Base-by-base conservation (phyloP, 495 filamentous ascomycete species). In the Aspergillus sclerotiicarbonarius region DNA sequence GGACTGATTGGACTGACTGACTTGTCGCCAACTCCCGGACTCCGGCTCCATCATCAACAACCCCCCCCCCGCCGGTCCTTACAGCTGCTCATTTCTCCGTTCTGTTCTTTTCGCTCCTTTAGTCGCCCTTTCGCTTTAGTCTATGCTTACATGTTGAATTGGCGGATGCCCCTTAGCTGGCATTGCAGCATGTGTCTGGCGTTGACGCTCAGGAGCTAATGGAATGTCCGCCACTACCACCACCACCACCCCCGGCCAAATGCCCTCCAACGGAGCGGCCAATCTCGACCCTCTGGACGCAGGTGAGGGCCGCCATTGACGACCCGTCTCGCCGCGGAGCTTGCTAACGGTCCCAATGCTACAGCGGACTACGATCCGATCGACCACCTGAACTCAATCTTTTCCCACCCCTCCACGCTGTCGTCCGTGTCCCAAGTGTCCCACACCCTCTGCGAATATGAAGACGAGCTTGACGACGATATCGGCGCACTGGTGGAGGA, bases 361-460 rank as follows among this genome's bases (percentile, higher is more conserved):
- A 18, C 32, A 98, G 95, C 87, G 61, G 88, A 96, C 67, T 98
- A 96, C 76, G 89, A 98, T 69, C 92, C 95, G 49, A 86, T 96
- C 63, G 84, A 90, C 50, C 93, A 98, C 72, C 84, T 98, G 51
- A 98, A 98, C 77, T 77, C 87, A 59, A 87, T 98, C 64, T 98
- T 98, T 78, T 88, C 93, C 43, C 90, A 96, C 71, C 89, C 91
- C 8, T 90, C 90, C 30, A 90, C 92, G 63, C 85, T 98, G 49
- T 85, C 87, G 55, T 88, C 90, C 58, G 87, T 96, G 55, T 77
- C 79, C 45, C 79, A 82, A 41, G 88, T 91, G 53, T 89, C 89
- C 30, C 74, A 82, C 43, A 84, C 84, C 49, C 85, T 98, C 54
- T 82, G 82, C 68, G 76, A 75, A 65, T 88, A 90, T 75, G 89